A percentile compares a stretch with the other conserved stretches of the same genome.
These are phyloP conservation scores for Boechera divaricarpa DNA, from an alignment of 345 rosid genomes.

Conservation along the genomic window DNA sequence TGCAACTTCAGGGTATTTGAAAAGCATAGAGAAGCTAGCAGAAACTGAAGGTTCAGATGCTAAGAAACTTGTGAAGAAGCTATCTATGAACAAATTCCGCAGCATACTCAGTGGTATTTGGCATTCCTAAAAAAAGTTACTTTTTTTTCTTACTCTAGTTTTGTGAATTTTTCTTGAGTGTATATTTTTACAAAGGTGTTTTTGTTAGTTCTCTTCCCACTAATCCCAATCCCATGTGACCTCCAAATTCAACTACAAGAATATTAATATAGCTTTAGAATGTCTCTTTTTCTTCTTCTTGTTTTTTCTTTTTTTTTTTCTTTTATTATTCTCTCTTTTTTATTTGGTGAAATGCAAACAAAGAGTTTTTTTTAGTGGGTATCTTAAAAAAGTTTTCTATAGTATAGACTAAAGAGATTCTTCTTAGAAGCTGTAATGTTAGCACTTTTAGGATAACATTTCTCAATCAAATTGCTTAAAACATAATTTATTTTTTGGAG, in stretches of 20 bases:
- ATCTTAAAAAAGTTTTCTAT: conserved; percentile 23
- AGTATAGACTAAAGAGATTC: conserved; percentile 29
- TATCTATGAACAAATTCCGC: conserved; percentile 74
- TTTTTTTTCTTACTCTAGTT: conserved; percentile 16
- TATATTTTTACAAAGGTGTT: conserved; percentile 46
- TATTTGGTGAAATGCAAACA: conserved; percentile 39
- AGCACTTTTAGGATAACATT: conserved; percentile 22
- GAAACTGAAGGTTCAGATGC: conserved; percentile 84
- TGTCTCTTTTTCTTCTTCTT: conserved; percentile 3
- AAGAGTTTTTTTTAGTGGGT: conserved; percentile 33
- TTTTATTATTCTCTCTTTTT: conserved; percentile 24
- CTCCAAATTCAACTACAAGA: conserved; percentile 39
- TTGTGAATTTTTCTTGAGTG: conserved; percentile 47
- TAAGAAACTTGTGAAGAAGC: conserved; percentile 77
- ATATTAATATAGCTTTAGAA: conserved; percentile 45
- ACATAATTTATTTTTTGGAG: not conserved
- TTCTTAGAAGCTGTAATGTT: conserved; percentile 45
- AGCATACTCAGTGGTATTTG: conserved; percentile 78
- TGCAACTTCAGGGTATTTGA: conserved; percentile 71
- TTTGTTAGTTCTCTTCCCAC: conserved; percentile 46
- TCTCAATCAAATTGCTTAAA: conserved; percentile 21
- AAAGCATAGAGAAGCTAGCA: conserved; percentile 85
- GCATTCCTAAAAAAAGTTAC: conserved; percentile 57
- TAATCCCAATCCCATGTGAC: conserved; percentile 42
- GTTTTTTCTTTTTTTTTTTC: not conserved